Base-by-base conservation (phyloP, 2,329 filamentous ascomycete species). In the Trichoderma sp. region DNA sequence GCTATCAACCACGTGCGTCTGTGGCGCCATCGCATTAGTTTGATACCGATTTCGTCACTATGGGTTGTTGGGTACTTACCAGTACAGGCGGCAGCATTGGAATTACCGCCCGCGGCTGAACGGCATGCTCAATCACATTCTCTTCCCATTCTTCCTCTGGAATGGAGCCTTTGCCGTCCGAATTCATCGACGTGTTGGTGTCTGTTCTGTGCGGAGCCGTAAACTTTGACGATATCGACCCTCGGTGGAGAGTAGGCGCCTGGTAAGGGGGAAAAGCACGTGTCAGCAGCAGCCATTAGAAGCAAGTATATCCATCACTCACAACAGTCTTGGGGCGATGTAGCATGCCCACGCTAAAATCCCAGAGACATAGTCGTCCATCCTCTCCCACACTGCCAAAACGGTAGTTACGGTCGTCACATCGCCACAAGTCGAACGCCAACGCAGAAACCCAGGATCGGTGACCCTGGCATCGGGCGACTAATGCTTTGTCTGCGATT, bases 351-450 rank as follows among this genome's bases (percentile, higher is more conserved):
- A 97, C 93, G 73, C 91, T 97, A 78, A 99, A 99, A 82, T 99
- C 96, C 96, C 96, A 99, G 14, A 99, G 83, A 70, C 97, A 88
- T 21, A 99, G 83, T 69, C 94, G 87, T 75, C 94, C 93, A 78
- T 99, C 96, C 77, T 98, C 95, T 16, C 95, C 96, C 0, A 99
- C 95, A 75, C 93, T 97, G 35, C 96, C 96, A 75, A 99, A 97
- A 1, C 96, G 89, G 80, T 99, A 99, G 75, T 93, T 98, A 74
- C 92, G 89, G 77, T 97, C 93, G 76, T 99, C 96, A 76, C 96
- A 99, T 72, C 94, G 88, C 96, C 96, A 99, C 0, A 94, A 94
- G 78, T 99, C 96, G 78, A 98, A 99, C 4, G 93, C 93, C 49
- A 99, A 93, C 19, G 91, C 89, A 4, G 93, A 94, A 0, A 99